Evolutionary conservation across 2,329 filamentous ascomycete genomes (phyloP), one percentile per base, ranked within the genome.

Genomic region (Botrytis byssoidea): DNA sequence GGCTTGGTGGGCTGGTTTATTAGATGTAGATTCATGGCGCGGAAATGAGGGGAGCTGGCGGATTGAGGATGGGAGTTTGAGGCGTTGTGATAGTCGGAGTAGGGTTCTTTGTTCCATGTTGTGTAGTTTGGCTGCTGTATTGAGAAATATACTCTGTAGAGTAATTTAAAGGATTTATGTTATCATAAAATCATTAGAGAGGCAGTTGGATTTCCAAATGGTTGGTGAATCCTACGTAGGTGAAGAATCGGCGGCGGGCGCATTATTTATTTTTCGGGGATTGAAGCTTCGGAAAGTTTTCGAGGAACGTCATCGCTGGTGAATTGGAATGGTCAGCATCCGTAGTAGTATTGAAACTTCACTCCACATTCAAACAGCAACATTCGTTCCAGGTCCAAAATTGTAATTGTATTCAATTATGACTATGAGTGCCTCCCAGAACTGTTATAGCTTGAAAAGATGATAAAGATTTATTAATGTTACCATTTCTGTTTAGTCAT

Each of bases 21-120:
- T 73, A 20, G 44, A 74, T 51, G 35, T 73, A 71, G 66, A 73
- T 66, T 71, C 61, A 32, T 64, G 18, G 65, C 71, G 71, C 16
- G 35, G 37, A 14, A 63, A 46, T 20, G 48, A 67, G 46, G 74
- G 77, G 22, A 76, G 40, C 48, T 70, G 72, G 59, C 75, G 76
- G 66, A 75, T 9, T 51, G 68, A 72, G 14, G 74, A 29, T 29
- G 70, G 60, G 20, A 75, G 42, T 76, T 73, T 77, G 3, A 78
- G 46, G 68, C 77, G 77, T 60, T 76, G 76, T 20, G 74, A 74
- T 65, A 74, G 46, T 70, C 78, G 79, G n/a, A 77, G 51, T 14
- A 80, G 65, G 18, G 77, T 76, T 75, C 79, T 72, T 46, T 75
- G 78, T 74, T 78, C 76, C 79, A 81, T 81, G 18, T 20, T 68